These are phyloP conservation scores for Phytophthora citricola DNA, from an alignment of 352 stramenopile genomes.

Conservation along the genomic window DNA sequence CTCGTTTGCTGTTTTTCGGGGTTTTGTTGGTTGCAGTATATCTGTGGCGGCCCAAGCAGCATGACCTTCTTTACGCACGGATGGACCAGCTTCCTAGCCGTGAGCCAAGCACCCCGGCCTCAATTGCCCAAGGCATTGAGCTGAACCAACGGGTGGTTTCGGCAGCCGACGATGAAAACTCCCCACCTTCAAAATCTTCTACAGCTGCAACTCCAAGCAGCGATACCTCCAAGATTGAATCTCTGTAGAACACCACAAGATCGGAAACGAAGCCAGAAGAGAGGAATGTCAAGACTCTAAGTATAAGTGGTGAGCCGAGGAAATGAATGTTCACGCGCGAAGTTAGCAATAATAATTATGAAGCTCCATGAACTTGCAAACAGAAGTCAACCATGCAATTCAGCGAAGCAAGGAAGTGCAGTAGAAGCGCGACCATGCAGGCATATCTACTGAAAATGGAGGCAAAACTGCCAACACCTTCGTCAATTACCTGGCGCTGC, in stretches of 20 bases:
- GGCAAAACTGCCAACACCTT: not conserved
- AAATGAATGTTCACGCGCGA: slow-evolving; percentile 12
- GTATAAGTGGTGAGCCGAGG: not conserved
- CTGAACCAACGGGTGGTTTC: slow-evolving; percentile 65
- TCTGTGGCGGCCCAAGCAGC: slow-evolving; percentile 77
- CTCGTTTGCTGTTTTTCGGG: slow-evolving; percentile 73
- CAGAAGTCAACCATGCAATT: not conserved
- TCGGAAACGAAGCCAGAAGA: not conserved
- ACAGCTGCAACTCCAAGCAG: slow-evolving; percentile 2
- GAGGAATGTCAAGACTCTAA: slow-evolving; percentile 1
- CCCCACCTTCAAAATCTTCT: slow-evolving; percentile 10
- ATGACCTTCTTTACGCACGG: slow-evolving; percentile 70
- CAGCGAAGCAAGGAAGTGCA: not conserved
- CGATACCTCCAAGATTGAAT: slow-evolving; percentile 26
- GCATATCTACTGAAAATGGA: not conserved
- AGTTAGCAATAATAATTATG: slow-evolving; percentile 32
- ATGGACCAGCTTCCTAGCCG: slow-evolving; percentile 85
- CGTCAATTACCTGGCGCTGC: not conserved
- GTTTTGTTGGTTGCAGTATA: slow-evolving; percentile 73
- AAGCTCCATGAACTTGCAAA: slow-evolving; percentile 10
- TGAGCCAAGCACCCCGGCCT: slow-evolving; percentile 59
- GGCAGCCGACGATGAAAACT: slow-evolving; percentile 53
- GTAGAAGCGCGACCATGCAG: not conserved
- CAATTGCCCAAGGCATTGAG: slow-evolving; percentile 56
- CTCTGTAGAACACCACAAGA: slow-evolving; percentile 23